Conservation (phyloP, 306 rosid species). For the Gleditsia sinensis region DNA sequence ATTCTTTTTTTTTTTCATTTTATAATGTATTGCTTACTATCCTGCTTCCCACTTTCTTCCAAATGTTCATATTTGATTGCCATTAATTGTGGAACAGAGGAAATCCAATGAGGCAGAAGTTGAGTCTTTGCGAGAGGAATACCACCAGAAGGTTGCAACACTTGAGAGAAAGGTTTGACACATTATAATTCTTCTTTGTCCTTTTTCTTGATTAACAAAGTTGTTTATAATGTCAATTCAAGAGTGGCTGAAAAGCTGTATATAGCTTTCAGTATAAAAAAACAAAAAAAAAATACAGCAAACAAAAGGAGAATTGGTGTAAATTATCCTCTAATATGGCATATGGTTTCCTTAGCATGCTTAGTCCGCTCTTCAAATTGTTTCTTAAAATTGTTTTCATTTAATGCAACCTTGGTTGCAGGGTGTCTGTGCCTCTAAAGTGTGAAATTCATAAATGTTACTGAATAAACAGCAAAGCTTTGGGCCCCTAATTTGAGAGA, state of each 20-base stretch:
- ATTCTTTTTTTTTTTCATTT: conserved; percentile 10
- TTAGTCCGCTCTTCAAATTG: conserved; percentile 15
- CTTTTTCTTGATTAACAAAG: conserved; percentile 11
- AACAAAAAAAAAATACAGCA: conserved; percentile 10
- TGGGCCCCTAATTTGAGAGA: neutral
- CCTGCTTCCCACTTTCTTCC: conserved; percentile 14
- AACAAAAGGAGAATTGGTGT: neutral
- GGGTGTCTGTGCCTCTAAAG: neutral
- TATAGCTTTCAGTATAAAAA: neutral
- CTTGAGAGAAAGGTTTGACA: conserved; percentile 86
- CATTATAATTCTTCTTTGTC: conserved; percentile 7
- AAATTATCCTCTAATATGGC: neutral
- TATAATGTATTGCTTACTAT: conserved; percentile 6
- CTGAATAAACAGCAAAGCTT: neutral
- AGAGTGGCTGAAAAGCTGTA: conserved; percentile 24
- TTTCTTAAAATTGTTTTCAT: conserved; percentile 18
- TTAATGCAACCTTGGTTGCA: neutral
- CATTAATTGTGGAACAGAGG: conserved; percentile 67
- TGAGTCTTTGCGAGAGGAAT: conserved; percentile 95
- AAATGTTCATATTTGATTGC: conserved; percentile 34
- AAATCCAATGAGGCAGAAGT: conserved; percentile 94
- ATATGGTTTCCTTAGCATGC: conserved; percentile 21
- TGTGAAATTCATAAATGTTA: neutral
- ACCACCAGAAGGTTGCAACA: conserved; percentile 90
- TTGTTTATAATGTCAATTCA: conserved; percentile 7